Percentiles rank a stretch among this genome's conserved stretches.
These are phyloP conservation scores for Xylariaceae sp. DNA, from an alignment of 2,329 filamentous ascomycete species.

Conservation along the genomic window DNA sequence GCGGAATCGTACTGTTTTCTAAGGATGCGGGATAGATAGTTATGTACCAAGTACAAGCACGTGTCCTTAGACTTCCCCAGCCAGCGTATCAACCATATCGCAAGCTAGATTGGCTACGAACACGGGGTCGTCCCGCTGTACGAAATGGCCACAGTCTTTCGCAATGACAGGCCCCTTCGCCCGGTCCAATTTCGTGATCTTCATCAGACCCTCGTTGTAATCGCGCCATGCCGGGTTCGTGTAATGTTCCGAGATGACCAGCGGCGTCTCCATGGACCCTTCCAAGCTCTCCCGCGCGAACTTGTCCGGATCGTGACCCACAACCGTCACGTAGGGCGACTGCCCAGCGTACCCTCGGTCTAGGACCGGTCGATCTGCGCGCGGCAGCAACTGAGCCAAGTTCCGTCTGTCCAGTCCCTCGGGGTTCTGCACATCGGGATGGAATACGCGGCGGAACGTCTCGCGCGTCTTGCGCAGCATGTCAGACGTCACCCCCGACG, in stretches of 20 bases:
- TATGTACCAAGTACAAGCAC: too few species aligned
- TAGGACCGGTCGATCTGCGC: conserved; percentile 37
- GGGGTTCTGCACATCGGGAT: conserved; percentile 43
- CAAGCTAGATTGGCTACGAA: conserved; percentile 32
- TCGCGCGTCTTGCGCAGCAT: conserved; percentile 30
- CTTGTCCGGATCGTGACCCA: conserved; percentile 48
- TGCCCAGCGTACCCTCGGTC: conserved; percentile 27
- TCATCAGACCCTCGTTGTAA: conserved; percentile 48
- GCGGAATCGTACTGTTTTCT: too few species aligned
- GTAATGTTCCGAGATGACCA: conserved; percentile 42
- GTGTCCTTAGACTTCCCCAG: not conserved
- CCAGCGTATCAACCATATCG: conserved; percentile 11
- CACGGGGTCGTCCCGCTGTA: conserved; percentile 48
- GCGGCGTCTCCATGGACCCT: conserved; percentile 26
- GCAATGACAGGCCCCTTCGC: conserved; percentile 43
- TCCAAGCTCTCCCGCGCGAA: conserved; percentile 43
- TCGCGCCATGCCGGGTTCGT: conserved; percentile 48
- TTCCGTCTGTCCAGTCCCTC: conserved; percentile 47
- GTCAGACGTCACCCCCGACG: conserved; percentile 31
- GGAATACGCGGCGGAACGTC: conserved; percentile 38
- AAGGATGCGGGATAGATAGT: too few species aligned
- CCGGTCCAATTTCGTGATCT: conserved; percentile 35
- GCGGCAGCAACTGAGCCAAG: conserved; percentile 38
- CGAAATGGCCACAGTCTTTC: conserved; percentile 47
- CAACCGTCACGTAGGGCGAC: conserved; percentile 42